Base-by-base conservation (phyloP, 2,329 filamentous ascomycete species). In the Penicillium sp. region DNA sequence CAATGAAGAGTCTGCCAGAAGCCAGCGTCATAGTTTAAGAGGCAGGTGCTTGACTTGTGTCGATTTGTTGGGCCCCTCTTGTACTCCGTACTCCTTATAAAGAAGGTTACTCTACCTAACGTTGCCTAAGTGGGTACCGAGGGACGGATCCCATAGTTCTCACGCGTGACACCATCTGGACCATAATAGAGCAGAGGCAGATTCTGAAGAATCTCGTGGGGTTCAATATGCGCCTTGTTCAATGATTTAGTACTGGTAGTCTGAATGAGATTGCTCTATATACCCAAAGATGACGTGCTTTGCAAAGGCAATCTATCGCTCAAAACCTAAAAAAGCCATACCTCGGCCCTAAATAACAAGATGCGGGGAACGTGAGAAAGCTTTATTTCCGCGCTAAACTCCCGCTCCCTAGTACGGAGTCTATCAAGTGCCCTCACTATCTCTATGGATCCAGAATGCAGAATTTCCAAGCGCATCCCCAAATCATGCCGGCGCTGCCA, bases 401-500 rank as follows among this genome's bases (percentile, higher is more conserved):
- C 31, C 48, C 31, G 34, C 34, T 34, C 25, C 4, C 25, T 28
- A 28, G 25, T 28, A 28, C 25, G 25, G 4, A 25, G 48, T 35
- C 28, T 14, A 17, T 38, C n/a, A 20, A 20, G 20, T 20, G 20
- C 20, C 11, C 22, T 11, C 12, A 22, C 49, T 31, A 17, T 37
- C n/a, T 37, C 35, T 2, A 58, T 60, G 61, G 48, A 60, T 8
- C 28, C 43, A 5, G 55, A 63, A 14, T 52, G 28, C 15, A 47
- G 58, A 15, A 61, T 66, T 28, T 65, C 66, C 25, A 69, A 67
- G 35, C 63, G 67, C 34, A 62, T 67, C 49, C 67, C 67, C 12
- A 67, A 64, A 37, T 68, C 67, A 15, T 69, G 67, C 50, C 53
- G 55, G 25, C 63, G 64, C 54, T 69, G 67, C 25, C 67, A 69